phyloP scores from a whole-genome alignment of 2,329 filamentous ascomycete genomes.

The Leptosphaerulina australis region DNA sequence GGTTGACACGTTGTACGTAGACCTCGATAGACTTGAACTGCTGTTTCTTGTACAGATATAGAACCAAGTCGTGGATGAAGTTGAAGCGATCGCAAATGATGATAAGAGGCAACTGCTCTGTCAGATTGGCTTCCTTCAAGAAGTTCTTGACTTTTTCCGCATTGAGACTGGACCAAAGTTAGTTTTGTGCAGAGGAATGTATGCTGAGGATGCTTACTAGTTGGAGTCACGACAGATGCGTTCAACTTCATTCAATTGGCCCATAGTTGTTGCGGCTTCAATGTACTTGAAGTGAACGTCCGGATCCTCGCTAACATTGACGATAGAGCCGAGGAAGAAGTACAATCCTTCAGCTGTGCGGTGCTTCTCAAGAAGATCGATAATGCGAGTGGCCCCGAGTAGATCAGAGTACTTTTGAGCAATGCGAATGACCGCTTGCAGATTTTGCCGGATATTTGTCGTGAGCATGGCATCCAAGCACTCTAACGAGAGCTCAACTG shows the following conservation, averaged over 20 bases:
- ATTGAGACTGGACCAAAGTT: constrained; percentile 66
- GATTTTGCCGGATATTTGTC: constrained; percentile 93
- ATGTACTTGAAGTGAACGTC: constrained; percentile 99
- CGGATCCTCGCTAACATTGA: constrained; percentile 92
- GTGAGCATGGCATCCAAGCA: constrained; percentile 97
- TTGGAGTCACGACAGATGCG: constrained; percentile 93
- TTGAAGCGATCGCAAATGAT: constrained; percentile 99
- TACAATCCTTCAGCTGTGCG: constrained; percentile 95
- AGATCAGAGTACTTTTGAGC: constrained; percentile 98
- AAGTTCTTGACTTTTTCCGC: constrained; percentile 99
- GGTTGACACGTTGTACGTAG: constrained; percentile 97
- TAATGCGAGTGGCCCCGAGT: constrained; percentile 82
- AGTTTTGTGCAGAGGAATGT: background rate
- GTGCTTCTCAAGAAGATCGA: constrained; percentile 96
- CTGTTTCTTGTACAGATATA: constrained; percentile 98
- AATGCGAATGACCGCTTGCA: constrained; percentile 92
- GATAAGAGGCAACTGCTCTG: constrained; percentile 93
- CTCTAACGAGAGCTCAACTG: constrained; percentile 92
- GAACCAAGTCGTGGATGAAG: constrained; percentile 94
- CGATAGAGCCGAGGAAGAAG: constrained; percentile 97
- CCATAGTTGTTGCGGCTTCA: constrained; percentile 91
- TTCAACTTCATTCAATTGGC: constrained; percentile 94
- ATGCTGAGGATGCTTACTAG: constrained; percentile 1
- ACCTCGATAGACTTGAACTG: constrained; percentile 99
- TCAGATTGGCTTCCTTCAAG: constrained; percentile 91